phyloP scores from a whole-genome alignment of 78 protist genomes.

The Bigelowiella natans region DNA sequence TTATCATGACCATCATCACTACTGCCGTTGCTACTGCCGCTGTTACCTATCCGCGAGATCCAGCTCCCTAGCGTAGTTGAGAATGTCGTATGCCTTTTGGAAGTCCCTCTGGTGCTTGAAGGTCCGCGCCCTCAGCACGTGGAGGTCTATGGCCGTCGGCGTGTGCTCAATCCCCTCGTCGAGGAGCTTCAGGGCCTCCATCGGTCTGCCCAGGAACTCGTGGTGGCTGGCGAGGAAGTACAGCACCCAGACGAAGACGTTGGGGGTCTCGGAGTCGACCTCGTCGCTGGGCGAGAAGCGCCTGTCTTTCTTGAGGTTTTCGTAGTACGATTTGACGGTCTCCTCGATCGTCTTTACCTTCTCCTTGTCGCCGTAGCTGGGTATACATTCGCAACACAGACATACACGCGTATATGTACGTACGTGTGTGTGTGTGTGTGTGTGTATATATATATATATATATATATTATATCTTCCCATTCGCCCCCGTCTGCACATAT shows the following conservation, averaged over 20 bases:
- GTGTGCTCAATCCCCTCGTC: background rate
- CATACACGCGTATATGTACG: no score
- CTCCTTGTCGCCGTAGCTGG: background rate
- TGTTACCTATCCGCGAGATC: background rate
- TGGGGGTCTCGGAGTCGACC: background rate
- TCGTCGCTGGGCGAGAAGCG: background rate
- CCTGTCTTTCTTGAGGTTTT: background rate
- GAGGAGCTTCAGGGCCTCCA: background rate
- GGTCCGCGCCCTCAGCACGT: background rate
- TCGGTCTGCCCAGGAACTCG: background rate
- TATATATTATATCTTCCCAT: no score
- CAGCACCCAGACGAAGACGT: background rate
- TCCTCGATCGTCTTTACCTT: background rate
- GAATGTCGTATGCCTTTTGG: background rate
- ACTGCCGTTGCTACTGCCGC: no score
- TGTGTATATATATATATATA: no score
- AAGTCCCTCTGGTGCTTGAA: background rate
- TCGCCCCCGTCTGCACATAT: no score
- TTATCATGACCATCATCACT: no score
- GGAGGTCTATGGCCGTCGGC: background rate
- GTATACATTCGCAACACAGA: no score
- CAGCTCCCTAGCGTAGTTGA: background rate
- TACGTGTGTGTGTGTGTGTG: no score
- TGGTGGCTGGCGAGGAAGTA: background rate
- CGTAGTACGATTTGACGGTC: background rate